Conservation (phyloP, 495 filamentous ascomycete species). For the Penicillium egyptiacum region DNA sequence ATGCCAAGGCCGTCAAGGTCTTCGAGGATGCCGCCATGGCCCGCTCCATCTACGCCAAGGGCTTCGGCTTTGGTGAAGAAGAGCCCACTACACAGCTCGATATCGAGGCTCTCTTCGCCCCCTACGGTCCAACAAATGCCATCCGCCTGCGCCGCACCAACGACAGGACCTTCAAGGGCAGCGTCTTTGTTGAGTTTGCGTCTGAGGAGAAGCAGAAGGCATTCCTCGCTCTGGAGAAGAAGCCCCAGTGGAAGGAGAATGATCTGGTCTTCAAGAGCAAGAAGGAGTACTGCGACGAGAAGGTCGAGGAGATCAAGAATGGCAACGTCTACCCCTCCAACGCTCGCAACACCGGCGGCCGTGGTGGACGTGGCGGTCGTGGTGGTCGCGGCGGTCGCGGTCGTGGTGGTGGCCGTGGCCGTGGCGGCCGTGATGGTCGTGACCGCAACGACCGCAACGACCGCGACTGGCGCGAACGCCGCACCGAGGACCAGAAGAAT, state of each 20-base stretch:
- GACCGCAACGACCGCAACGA: constrained; percentile 57
- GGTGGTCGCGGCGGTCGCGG: constrained; percentile 34
- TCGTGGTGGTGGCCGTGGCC: constrained; percentile 30
- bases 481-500: constrained; percentile 62
- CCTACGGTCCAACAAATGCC: constrained; percentile 74
- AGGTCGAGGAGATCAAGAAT: constrained; percentile 70
- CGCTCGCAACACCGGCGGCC: constrained; percentile 31
- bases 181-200: constrained; percentile 89
- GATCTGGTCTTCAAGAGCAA: constrained; percentile 79
- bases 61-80: constrained; percentile 90
- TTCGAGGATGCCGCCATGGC: constrained; percentile 60
- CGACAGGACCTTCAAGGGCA: constrained; percentile 79
- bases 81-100: constrained; percentile 78
- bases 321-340: constrained; percentile 63
- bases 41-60: constrained; percentile 75
- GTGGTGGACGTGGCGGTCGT: constrained; percentile 25
- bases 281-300: constrained; percentile 78
- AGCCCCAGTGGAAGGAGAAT: constrained; percentile 75
- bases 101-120: constrained; percentile 86
- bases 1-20: constrained; percentile 48
- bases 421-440: constrained; percentile 46
- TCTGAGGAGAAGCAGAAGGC: constrained; percentile 69
- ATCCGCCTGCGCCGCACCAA: constrained; percentile 82
- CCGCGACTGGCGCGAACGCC: constrained; percentile 68
- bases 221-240: constrained; percentile 76